phyloP scores from a whole-genome alignment of 75 land plant species.

The Picea glauca region DNA sequence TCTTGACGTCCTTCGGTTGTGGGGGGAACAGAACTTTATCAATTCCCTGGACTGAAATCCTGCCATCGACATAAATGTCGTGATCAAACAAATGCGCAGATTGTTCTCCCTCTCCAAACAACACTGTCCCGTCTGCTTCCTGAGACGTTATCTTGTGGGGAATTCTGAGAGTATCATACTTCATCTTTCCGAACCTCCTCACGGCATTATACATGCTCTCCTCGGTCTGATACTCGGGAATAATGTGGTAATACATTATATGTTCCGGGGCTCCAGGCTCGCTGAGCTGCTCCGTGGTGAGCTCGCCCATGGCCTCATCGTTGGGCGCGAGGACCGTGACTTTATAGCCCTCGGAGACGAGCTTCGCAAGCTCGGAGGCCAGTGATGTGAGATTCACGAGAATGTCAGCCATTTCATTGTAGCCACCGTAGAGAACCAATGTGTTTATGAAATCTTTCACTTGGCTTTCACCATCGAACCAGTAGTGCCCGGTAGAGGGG shows the following conservation, averaged over 20 bases:
- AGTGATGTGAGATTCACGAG: constrained; percentile 81
- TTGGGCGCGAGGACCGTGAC: constrained; percentile 87
- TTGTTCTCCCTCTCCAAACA: constrained; percentile 62
- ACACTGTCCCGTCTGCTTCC: constrained; percentile 84
- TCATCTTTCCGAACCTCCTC: constrained; percentile 69
- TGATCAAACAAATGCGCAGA: constrained; percentile 72
- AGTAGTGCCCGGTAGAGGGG: constrained; percentile 44
- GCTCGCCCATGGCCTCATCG: constrained; percentile 76
- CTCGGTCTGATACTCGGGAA: constrained; percentile 95
- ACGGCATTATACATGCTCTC: constrained; percentile 94
- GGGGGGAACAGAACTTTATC: constrained; percentile 71
- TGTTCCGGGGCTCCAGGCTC: constrained; percentile 76
- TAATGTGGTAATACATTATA: constrained; percentile 75
- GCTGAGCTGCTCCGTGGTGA: constrained; percentile 74
- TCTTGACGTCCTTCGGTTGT: background rate
- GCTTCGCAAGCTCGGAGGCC: constrained; percentile 69
- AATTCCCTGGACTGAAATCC: constrained; percentile 88
- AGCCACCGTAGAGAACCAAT: constrained; percentile 75
- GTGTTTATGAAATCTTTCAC: constrained; percentile 83
- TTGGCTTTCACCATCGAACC: constrained; percentile 64
- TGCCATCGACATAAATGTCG: constrained; percentile 82
- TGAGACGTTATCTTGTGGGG: constrained; percentile 65
- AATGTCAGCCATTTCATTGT: constrained; percentile 91
- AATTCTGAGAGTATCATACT: constrained; percentile 61
- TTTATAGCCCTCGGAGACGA: constrained; percentile 79